Conservation (phyloP, 108 stramenopile genomes). For the Cyclotella distinguenda region DNA sequence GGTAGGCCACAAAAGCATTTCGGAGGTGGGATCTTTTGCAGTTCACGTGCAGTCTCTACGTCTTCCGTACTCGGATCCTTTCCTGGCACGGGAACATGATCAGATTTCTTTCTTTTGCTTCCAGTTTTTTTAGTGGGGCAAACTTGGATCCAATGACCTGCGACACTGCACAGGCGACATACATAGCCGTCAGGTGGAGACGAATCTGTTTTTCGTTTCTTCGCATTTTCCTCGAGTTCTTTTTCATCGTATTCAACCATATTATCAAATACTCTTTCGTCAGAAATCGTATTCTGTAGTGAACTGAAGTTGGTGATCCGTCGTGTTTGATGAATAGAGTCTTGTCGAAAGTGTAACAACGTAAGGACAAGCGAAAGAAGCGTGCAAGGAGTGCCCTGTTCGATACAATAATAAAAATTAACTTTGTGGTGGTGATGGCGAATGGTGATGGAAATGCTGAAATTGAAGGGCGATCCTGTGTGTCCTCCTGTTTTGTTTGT, state of each 20-base stretch:
- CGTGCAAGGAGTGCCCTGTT: too few relatives aligned
- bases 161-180: slow-evolving; percentile 55
- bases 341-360: too few relatives aligned
- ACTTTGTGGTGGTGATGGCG: too few relatives aligned
- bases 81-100: slow-evolving; percentile 62
- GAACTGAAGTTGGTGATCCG: too few relatives aligned
- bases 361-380: too few relatives aligned
- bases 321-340: too few relatives aligned
- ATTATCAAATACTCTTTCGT: too few relatives aligned
- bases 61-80: slow-evolving; percentile 69
- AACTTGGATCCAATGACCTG: slow-evolving; percentile 76
- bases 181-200: slow-evolving; percentile 70
- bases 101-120: slow-evolving; percentile 45
- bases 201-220: slow-evolving; percentile 43
- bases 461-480: too few relatives aligned
- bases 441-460: too few relatives aligned
- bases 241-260: not conserved
- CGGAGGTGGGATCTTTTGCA: slow-evolving; percentile 64
- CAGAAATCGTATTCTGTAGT: not conserved
- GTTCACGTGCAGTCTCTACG: slow-evolving; percentile 52
- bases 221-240: slow-evolving; percentile 2
- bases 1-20: slow-evolving; percentile 67
- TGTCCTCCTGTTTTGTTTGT: too few relatives aligned
- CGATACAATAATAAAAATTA: too few relatives aligned
- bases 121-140: slow-evolving; percentile 62